Percentiles rank a stretch among this genome's conserved stretches.
phyloP scores from a whole-genome alignment of 306 rosid genomes.

The Purshia tridentata region DNA sequence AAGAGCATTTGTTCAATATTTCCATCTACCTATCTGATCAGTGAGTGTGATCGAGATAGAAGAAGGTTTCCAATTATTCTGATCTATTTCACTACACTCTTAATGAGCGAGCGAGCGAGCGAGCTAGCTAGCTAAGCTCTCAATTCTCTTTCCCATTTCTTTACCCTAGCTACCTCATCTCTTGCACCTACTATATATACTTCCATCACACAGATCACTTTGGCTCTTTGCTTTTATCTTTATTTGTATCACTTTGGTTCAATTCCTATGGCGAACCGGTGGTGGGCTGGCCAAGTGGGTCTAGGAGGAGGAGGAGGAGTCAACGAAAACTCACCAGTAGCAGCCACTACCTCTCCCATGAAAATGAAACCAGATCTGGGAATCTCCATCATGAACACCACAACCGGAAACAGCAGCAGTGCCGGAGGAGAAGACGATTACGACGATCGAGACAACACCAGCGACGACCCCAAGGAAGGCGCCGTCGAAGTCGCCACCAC shows the following conservation, averaged over 20 bases:
- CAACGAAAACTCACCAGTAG: constrained; percentile 28
- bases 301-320: constrained; percentile 29
- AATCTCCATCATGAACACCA: constrained; percentile 52
- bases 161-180: no score
- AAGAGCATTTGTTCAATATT: constrained; percentile 11
- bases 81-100: no score
- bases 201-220: no score
- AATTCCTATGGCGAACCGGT: constrained; percentile 85
- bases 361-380: constrained; percentile 70
- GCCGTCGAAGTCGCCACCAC: constrained; percentile 49
- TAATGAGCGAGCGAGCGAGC: no score
- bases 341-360: constrained; percentile 33
- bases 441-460: constrained; percentile 55
- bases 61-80: no score
- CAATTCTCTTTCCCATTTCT: background rate
- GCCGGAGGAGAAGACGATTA: constrained; percentile 38
- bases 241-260: no score
- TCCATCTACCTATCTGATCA: background rate
- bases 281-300: constrained; percentile 78
- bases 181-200: no score
- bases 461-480: constrained; percentile 74
- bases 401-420: constrained; percentile 5
- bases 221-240: no score
- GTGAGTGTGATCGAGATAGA: no score
- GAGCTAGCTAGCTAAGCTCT: no score